These are phyloP conservation scores for Quercus tomentella DNA, from an alignment of 331 rosid species.

Conservation along the genomic window DNA sequence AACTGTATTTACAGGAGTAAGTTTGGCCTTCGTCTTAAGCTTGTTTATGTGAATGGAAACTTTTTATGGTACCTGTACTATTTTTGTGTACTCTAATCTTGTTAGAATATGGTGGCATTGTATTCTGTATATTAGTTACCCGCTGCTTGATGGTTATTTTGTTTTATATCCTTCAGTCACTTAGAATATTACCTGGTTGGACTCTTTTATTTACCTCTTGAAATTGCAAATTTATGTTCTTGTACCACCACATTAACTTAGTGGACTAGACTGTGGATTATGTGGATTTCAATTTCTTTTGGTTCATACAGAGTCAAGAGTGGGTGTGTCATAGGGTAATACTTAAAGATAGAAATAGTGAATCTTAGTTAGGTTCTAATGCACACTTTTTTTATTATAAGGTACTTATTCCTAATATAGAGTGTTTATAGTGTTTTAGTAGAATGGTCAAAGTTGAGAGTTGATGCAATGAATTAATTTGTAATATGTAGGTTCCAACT, in stretches of 20 bases:
- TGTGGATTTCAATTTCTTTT: neutral
- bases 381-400: neutral
- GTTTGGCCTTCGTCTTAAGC: constrained; percentile 27
- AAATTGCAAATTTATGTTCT: neutral
- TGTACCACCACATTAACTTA: neutral
- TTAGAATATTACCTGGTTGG: neutral
- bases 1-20: constrained; percentile 89
- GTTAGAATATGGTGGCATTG: neutral
- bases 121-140: constrained; percentile 6
- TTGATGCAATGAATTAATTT: constrained; percentile 8
- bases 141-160: constrained; percentile 3
- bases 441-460: constrained; percentile 6
- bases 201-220: neutral
- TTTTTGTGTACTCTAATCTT: constrained; percentile 9
- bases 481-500: constrained; percentile 76
- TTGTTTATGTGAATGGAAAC: neutral
- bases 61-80: neutral
- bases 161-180: neutral
- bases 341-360: neutral
- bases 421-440: neutral
- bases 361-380: neutral
- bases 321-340: neutral
- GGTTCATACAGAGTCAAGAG: neutral
- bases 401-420: neutral
- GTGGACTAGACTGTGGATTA: neutral